Percentiles rank a stretch among this genome's conserved stretches.
Evolutionary conservation across 768 basidiomycete species (phyloP).

Genomic region (Leucocoprinus leucothites): DNA sequence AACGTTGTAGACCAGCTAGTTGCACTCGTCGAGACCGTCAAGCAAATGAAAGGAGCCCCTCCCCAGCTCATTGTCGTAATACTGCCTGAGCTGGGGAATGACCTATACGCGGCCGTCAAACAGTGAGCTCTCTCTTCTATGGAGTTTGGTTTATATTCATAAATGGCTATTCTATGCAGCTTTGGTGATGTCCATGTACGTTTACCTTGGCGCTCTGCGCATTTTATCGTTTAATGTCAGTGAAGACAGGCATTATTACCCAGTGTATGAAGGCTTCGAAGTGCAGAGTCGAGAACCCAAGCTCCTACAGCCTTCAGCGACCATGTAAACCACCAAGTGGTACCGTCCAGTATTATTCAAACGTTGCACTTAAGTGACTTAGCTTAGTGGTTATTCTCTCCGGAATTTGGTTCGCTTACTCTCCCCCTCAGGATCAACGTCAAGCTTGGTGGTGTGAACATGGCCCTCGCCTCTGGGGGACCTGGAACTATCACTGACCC

Average conservation of each 20-base stretch:
- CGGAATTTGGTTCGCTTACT: neutral
- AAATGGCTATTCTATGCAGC: slow-evolving; percentile 29
- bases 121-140: slow-evolving; percentile 7
- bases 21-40: slow-evolving; percentile 44
- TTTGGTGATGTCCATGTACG: slow-evolving; percentile 55
- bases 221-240: neutral
- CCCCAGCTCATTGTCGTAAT: slow-evolving; percentile 63
- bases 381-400: neutral
- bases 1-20: slow-evolving; percentile 37
- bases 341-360: slow-evolving; percentile 67
- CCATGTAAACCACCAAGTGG: slow-evolving; percentile 1
- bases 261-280: slow-evolving; percentile 70
- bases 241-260: slow-evolving; percentile 69
- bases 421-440: slow-evolving; percentile 63
- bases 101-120: slow-evolving; percentile 13
- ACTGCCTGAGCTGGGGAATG: slow-evolving; percentile 25
- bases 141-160: neutral
- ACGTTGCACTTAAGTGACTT: slow-evolving; percentile 71
- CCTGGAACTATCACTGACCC: slow-evolving; percentile 59
- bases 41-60: slow-evolving; percentile 28
- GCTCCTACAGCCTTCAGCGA: neutral
- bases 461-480: slow-evolving; percentile 60
- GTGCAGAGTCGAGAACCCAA: slow-evolving; percentile 53
- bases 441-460: slow-evolving; percentile 79
- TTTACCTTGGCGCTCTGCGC: neutral